Conservation (phyloP, 2,329 filamentous ascomycete species). For the Monilinia aucupariae region DNA sequence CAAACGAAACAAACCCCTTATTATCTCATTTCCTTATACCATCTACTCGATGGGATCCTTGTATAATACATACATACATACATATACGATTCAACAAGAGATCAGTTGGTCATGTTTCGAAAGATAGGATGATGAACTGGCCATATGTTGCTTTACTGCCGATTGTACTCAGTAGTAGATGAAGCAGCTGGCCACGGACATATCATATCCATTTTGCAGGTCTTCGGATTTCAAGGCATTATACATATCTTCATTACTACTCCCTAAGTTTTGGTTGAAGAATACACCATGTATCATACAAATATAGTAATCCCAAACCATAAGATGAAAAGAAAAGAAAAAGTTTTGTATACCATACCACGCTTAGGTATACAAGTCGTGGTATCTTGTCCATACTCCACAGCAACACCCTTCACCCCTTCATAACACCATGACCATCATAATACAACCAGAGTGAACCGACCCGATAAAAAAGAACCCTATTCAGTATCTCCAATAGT, state of each 20-base stretch:
- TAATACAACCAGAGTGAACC: background rate
- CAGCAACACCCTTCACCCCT: background rate
- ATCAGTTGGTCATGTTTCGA: too few relatives aligned
- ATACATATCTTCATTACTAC: background rate
- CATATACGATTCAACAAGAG: too few relatives aligned
- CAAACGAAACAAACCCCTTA: too few relatives aligned
- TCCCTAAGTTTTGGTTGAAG: background rate
- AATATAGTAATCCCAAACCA: background rate
- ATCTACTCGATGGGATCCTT: too few relatives aligned
- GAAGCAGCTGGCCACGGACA: background rate
- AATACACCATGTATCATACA: conserved; percentile 5
- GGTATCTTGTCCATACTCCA: conserved; percentile 11
- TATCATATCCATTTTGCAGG: background rate
- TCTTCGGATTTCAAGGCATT: background rate
- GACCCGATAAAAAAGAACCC: background rate
- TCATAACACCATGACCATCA: conserved; percentile 7
- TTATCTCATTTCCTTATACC: too few relatives aligned
- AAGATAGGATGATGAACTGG: background rate
- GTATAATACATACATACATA: too few relatives aligned
- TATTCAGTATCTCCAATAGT: conserved; percentile 36
- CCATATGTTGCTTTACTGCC: background rate
- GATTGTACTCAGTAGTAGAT: too few relatives aligned
- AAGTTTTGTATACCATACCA: conserved; percentile 4
- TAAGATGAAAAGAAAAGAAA: background rate
- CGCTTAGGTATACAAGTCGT: conserved; percentile 3